Evolutionary conservation across 805 yeast species (phyloP).

Genomic region (Sugiyamaella marilandica): DNA sequence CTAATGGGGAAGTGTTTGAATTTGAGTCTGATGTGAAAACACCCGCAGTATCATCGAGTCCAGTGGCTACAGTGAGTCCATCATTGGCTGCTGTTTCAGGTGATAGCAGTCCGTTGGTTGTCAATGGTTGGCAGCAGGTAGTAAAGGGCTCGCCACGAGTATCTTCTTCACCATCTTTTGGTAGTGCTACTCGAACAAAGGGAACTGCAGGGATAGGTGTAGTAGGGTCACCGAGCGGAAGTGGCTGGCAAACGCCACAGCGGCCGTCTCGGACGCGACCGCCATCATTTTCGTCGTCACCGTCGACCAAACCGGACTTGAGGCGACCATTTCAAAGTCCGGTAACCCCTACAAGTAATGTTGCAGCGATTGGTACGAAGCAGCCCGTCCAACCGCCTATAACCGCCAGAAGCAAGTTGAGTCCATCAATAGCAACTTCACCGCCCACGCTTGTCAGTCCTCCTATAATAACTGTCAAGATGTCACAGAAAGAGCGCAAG

Average conservation of each 20-base stretch:
- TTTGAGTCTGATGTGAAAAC: constrained; percentile 10
- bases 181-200: background rate
- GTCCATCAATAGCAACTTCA: background rate
- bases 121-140: background rate
- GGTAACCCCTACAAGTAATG: background rate
- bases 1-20: constrained; percentile 11
- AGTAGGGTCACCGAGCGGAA: background rate
- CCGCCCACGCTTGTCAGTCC: background rate
- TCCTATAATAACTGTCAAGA: constrained; percentile 32
- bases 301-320: background rate
- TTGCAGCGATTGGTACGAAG: constrained; percentile 2
- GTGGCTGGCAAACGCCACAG: background rate
- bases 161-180: background rate
- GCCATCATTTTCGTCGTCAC: background rate
- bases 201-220: background rate
- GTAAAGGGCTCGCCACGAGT: background rate
- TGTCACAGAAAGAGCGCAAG: constrained; percentile 60
- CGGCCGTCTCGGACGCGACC: background rate
- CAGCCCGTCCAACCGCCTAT: constrained; percentile 2
- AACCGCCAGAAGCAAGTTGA: constrained; percentile 6
- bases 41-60: background rate
- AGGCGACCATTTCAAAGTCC: background rate
- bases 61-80: background rate
- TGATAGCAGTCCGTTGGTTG: background rate
- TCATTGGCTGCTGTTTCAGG: background rate